Conservation (phyloP, 164 flowering plant genomes). For the Magnolia changhungtana region DNA sequence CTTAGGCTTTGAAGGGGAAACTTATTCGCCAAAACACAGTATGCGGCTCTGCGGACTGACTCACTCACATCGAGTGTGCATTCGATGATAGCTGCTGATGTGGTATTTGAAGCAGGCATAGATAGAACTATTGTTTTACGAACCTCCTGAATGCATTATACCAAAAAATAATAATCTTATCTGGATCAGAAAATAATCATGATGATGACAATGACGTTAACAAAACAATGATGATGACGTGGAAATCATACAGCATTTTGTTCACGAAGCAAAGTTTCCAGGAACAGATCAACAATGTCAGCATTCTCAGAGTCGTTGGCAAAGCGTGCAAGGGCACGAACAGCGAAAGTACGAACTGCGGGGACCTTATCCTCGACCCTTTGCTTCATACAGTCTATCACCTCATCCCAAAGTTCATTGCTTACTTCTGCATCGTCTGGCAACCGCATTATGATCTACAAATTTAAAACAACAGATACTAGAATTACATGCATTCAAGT, state of each 20-base stretch:
- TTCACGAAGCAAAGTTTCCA: constrained; percentile 58
- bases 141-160: constrained; percentile 58
- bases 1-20: constrained; percentile 95
- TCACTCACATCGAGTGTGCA: constrained; percentile 85
- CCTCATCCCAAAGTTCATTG: constrained; percentile 82
- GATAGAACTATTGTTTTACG: constrained; percentile 77
- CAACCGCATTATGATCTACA: constrained; percentile 78
- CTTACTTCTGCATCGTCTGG: constrained; percentile 96
- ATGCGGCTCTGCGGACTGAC: constrained; percentile 83
- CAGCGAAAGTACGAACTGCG: constrained; percentile 57
- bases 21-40: constrained; percentile 72
- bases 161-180: not conserved
- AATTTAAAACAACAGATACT: not conserved
- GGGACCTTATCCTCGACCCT: constrained; percentile 74
- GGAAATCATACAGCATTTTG: constrained; percentile 54
- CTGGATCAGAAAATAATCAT: not conserved
- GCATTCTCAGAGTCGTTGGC: constrained; percentile 72
- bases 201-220: not conserved
- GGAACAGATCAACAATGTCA: constrained; percentile 76
- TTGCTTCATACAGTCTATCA: constrained; percentile 70
- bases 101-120: constrained; percentile 76
- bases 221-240: not conserved
- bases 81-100: constrained; percentile 60
- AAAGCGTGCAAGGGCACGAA: constrained; percentile 89
- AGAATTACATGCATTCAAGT: not conserved